Evolutionary conservation across 352 stramenopile species (phyloP).

Genomic region (Pythium plurisporium): DNA sequence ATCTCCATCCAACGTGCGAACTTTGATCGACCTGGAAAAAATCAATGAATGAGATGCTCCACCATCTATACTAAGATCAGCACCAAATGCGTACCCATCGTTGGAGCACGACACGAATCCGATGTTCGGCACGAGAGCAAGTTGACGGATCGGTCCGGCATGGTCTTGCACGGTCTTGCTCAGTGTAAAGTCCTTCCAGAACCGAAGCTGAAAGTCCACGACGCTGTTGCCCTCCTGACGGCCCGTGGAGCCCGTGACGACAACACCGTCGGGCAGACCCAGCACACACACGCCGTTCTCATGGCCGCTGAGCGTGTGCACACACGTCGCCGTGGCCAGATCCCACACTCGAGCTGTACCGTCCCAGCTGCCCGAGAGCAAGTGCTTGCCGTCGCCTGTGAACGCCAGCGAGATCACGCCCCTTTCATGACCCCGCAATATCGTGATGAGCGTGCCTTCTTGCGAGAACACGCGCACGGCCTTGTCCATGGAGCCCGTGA

Average conservation of each 20-base stretch:
- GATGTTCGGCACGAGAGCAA: slow-evolving; percentile 55
- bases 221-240: slow-evolving; percentile 71
- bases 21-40: slow-evolving; percentile 48
- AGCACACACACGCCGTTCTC: slow-evolving; percentile 85
- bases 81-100: slow-evolving; percentile 40
- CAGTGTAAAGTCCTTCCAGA: slow-evolving; percentile 56
- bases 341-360: slow-evolving; percentile 75
- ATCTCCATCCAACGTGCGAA: slow-evolving; percentile 53
- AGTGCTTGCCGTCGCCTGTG: slow-evolving; percentile 28
- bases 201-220: slow-evolving; percentile 73
- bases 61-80: too few species aligned
- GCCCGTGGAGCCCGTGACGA: slow-evolving; percentile 78
- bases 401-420: slow-evolving; percentile 71
- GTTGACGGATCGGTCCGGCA: slow-evolving; percentile 63
- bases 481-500: slow-evolving; percentile 80
- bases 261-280: slow-evolving; percentile 43
- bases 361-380: slow-evolving; percentile 83
- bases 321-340: slow-evolving; percentile 39
- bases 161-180: slow-evolving; percentile 60
- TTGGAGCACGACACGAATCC: slow-evolving; percentile 86
- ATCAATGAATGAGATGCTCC: too few species aligned
- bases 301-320: slow-evolving; percentile 56
- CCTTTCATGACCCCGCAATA: slow-evolving; percentile 61
- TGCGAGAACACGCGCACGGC: slow-evolving; percentile 59
- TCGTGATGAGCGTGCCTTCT: slow-evolving; percentile 34